These are phyloP conservation scores for Penicillium sp. DNA, from an alignment of 2,329 filamentous ascomycete species.

Conservation along the genomic window DNA sequence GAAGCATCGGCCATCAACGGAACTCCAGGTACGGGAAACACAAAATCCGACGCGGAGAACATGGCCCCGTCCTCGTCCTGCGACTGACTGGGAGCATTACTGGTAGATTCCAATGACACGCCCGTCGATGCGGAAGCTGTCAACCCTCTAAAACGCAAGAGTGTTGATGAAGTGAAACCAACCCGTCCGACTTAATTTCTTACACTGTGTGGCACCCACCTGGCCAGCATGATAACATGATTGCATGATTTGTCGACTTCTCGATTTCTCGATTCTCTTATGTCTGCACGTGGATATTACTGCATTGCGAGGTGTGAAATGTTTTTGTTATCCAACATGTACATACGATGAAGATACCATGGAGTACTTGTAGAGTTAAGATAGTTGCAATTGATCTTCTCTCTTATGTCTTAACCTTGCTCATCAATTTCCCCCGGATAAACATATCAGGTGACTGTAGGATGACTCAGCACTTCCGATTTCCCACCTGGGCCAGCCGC, in stretches of 20 bases:
- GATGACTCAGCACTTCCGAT: conserved; percentile 4
- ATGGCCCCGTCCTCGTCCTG: neutral
- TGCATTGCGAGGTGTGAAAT: conserved; percentile 19
- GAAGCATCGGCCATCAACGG: conserved; percentile 17
- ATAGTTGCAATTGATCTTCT: neutral
- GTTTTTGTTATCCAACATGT: conserved; percentile 15
- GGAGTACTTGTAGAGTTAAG: conserved; percentile 9
- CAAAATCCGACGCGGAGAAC: neutral
- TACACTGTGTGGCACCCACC: neutral
- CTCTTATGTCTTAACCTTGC: neutral
- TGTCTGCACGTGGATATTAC: conserved; percentile 10
- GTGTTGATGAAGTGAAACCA: conserved; percentile 13
- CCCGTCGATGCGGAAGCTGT: conserved; percentile 9
- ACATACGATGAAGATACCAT: conserved; percentile 29
- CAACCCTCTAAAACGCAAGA: conserved; percentile 40
- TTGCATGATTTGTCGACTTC: neutral
- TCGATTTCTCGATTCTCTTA: conserved; percentile 9
- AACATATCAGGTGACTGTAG: neutral
- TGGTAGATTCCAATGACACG: conserved; percentile 12
- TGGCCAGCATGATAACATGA: conserved; percentile 15
- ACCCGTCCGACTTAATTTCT: neutral
- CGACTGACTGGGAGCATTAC: conserved; percentile 1
- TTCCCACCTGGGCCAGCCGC: neutral
- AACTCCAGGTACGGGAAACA: conserved; percentile 10
- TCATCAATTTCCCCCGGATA: neutral